Evolutionary conservation across 2,329 filamentous ascomycete genomes (phyloP).

Genomic region (Phaeosphaeriaceae sp.): DNA sequence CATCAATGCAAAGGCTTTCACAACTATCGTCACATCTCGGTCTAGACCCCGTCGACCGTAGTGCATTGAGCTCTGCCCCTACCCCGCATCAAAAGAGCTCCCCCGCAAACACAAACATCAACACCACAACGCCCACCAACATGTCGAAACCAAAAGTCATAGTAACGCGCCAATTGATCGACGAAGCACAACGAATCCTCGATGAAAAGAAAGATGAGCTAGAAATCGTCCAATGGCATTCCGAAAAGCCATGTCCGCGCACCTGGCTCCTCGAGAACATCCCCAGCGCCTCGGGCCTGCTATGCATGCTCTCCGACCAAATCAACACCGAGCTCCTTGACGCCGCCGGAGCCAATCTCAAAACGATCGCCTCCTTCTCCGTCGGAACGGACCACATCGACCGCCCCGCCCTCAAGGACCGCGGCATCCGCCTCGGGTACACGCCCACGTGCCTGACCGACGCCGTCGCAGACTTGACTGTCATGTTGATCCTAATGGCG

Average conservation of each 20-base stretch:
- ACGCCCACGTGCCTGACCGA: slow-evolving; percentile 41
- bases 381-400: slow-evolving; percentile 43
- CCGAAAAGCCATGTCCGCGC: slow-evolving; percentile 37
- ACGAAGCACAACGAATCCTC: slow-evolving; percentile 28
- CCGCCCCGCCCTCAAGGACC: slow-evolving; percentile 28
- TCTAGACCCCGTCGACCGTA: neutral
- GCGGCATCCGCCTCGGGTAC: slow-evolving; percentile 38
- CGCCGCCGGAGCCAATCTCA: slow-evolving; percentile 29
- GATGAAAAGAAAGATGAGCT: slow-evolving; percentile 24
- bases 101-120: slow-evolving; percentile 13
- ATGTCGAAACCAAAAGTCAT: slow-evolving; percentile 38
- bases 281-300: slow-evolving; percentile 30
- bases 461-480: slow-evolving; percentile 37
- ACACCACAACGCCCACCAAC: slow-evolving; percentile 1
- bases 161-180: slow-evolving; percentile 35
- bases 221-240: slow-evolving; percentile 39
- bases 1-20: slow-evolving; percentile 16
- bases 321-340: slow-evolving; percentile 34
- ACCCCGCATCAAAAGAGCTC: slow-evolving; percentile 23
- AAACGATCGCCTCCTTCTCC: slow-evolving; percentile 39
- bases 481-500: slow-evolving; percentile 44
- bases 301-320: slow-evolving; percentile 38
- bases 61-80: slow-evolving; percentile 3
- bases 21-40: slow-evolving; percentile 17
- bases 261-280: slow-evolving; percentile 37